phyloP scores from a whole-genome alignment of 2,329 filamentous ascomycete species.

The Fusarium vanettenii region DNA sequence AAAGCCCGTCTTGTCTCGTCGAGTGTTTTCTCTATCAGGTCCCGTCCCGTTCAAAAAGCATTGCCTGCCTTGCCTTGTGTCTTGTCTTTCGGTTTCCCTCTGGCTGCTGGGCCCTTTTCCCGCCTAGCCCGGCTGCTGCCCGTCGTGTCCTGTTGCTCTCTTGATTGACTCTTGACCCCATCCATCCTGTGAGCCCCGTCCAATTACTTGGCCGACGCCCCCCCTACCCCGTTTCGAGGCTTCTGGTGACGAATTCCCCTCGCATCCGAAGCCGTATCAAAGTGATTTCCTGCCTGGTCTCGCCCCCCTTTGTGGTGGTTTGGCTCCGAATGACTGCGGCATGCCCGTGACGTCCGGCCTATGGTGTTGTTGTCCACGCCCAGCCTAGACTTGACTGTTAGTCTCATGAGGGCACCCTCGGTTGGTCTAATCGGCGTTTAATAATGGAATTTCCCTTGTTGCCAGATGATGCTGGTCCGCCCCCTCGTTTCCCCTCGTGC shows the following conservation, averaged over 20 bases:
- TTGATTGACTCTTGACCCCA: slow-evolving; percentile 29
- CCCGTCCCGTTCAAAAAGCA: not conserved
- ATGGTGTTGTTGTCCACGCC: slow-evolving; percentile 1
- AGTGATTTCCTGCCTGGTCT: slow-evolving; percentile 4
- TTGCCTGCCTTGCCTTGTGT: slow-evolving; percentile 13
- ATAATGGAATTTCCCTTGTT: slow-evolving; percentile 46
- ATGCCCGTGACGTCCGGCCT: not conserved
- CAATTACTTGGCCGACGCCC: slow-evolving; percentile 38
- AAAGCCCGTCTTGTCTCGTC: slow-evolving; percentile 7
- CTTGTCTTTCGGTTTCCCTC: slow-evolving; percentile 20
- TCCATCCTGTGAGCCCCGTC: not conserved
- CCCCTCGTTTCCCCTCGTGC: slow-evolving; percentile 38
- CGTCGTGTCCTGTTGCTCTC: slow-evolving; percentile 16
- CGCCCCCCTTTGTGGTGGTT: slow-evolving; percentile 25
- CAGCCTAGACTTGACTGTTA: not conserved
- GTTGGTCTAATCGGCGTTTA: slow-evolving; percentile 42
- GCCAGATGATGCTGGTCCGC: slow-evolving; percentile 41
- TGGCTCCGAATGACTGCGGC: slow-evolving; percentile 11
- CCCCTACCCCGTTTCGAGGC: slow-evolving; percentile 1
- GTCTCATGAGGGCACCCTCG: slow-evolving; percentile 29
- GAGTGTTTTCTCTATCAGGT: slow-evolving; percentile 36
- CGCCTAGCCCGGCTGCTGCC: slow-evolving; percentile 36
- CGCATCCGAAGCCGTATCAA: slow-evolving; percentile 25
- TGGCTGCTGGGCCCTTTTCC: slow-evolving; percentile 11
- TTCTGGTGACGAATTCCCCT: slow-evolving; percentile 8